phyloP scores from a whole-genome alignment of 1,284 basidiomycete genomes.

The Butyriboletus appendiculatus region DNA sequence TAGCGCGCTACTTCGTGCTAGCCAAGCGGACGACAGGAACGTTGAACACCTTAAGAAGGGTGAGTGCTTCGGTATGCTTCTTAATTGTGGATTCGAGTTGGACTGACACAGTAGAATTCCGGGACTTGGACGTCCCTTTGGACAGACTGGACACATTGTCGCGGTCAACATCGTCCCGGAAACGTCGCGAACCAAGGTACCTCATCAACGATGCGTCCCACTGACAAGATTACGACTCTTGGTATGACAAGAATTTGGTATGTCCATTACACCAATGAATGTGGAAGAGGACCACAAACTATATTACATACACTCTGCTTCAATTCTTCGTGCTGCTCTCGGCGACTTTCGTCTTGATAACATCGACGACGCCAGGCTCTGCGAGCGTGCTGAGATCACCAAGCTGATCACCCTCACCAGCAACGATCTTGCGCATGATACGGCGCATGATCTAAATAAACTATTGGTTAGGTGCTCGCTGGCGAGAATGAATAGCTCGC shows the following conservation, averaged over 20 bases:
- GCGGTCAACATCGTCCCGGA: not conserved
- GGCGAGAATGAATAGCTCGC: constrained; percentile 39
- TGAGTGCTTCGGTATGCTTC: no score
- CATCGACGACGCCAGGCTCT: constrained; percentile 81
- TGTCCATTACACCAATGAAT: constrained; percentile 1
- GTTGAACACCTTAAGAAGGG: no score
- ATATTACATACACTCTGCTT: not conserved
- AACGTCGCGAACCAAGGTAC: no score
- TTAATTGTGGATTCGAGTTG: no score
- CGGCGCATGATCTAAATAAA: constrained; percentile 81
- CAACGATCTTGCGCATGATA: constrained; percentile 93
- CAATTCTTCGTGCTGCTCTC: constrained; percentile 27
- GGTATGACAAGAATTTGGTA: not conserved
- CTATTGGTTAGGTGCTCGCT: not conserved
- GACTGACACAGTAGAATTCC: no score
- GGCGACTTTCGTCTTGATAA: constrained; percentile 77
- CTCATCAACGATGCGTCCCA: not conserved
- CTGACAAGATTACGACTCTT: not conserved
- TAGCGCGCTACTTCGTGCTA: no score
- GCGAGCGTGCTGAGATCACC: constrained; percentile 92
- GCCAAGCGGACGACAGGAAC: no score
- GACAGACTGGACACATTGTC: no score
- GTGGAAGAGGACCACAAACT: not conserved
- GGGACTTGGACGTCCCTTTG: no score
- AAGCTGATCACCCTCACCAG: constrained; percentile 91